phyloP scores from a whole-genome alignment of 352 stramenopile genomes.

The Thraustotheca clavata region DNA sequence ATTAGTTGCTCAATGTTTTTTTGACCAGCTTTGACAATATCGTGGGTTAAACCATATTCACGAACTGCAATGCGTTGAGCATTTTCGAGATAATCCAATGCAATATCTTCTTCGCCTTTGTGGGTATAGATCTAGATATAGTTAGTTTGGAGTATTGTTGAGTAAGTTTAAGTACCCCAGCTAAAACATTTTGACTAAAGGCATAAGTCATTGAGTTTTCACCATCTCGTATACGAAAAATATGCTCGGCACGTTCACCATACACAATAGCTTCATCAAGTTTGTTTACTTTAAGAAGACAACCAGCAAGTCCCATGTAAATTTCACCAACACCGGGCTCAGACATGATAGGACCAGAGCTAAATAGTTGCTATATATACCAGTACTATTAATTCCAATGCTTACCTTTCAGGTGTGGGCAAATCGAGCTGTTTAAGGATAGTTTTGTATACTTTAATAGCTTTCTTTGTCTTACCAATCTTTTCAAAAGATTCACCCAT shows the following conservation, averaged over 20 bases:
- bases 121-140: slow-evolving; percentile 35
- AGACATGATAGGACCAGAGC: background rate
- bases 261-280: slow-evolving; percentile 32
- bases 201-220: slow-evolving; percentile 55
- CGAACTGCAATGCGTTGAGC: slow-evolving; percentile 61
- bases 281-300: slow-evolving; percentile 34
- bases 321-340: slow-evolving; percentile 50
- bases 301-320: slow-evolving; percentile 66
- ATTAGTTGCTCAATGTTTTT: slow-evolving; percentile 59
- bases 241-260: slow-evolving; percentile 34
- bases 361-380: background rate
- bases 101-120: slow-evolving; percentile 42
- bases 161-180: slow-evolving; percentile 34
- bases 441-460: slow-evolving; percentile 45
- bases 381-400: background rate
- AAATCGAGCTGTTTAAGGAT: slow-evolving; percentile 26
- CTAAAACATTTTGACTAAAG: slow-evolving; percentile 75
- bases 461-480: slow-evolving; percentile 42
- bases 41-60: slow-evolving; percentile 49
- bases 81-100: slow-evolving; percentile 49
- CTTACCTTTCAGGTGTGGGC: slow-evolving; percentile 7
- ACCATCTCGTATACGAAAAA: slow-evolving; percentile 60
- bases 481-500: slow-evolving; percentile 70
- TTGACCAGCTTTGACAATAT: slow-evolving; percentile 49
- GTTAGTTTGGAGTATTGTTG: background rate